A percentile compares a stretch with the other conserved stretches of the same genome.
Conservation (phyloP, 805 yeast genomes). For the Nakazawaea anatomiae region DNA sequence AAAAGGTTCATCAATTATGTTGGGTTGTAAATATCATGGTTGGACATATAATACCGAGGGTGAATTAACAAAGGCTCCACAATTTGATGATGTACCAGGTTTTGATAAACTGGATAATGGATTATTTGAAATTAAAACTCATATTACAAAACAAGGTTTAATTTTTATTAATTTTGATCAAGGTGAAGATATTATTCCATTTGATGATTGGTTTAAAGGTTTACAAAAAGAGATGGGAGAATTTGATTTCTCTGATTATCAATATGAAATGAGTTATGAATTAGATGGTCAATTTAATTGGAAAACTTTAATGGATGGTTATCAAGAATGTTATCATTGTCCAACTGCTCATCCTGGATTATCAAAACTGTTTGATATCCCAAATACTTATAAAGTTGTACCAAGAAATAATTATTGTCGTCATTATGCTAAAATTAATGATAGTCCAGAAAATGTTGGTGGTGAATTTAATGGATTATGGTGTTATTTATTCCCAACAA, state of each 20-base stretch:
- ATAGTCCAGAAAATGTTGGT: conserved; percentile 43
- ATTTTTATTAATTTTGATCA: conserved; percentile 51
- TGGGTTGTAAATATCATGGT: conserved; percentile 61
- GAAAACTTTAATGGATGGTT: conserved; percentile 65
- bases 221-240: conserved; percentile 47
- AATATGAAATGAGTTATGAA: conserved; percentile 60
- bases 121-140: conserved; percentile 47
- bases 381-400: conserved; percentile 55
- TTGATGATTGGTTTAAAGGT: conserved; percentile 48
- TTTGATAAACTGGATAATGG: conserved; percentile 51
- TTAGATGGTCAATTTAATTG: conserved; percentile 60
- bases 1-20: conserved; percentile 48
- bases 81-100: conserved; percentile 53
- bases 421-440: conserved; percentile 47
- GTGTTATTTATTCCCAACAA: conserved; percentile 56
- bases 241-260: conserved; percentile 55
- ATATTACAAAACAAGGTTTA: conserved; percentile 50
- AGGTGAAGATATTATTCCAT: conserved; percentile 36
- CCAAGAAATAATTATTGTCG: conserved; percentile 56
- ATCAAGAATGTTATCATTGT: conserved; percentile 64
- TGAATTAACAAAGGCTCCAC: conserved; percentile 53
- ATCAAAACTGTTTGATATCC: conserved; percentile 49
- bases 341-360: conserved; percentile 65
- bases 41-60: conserved; percentile 66
- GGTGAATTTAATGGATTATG: conserved; percentile 59